Percentiles rank a stretch among this genome's conserved stretches.
These are phyloP conservation scores for Penicillium longicatenatum DNA, from an alignment of 495 filamentous ascomycete species.

Conservation along the genomic window DNA sequence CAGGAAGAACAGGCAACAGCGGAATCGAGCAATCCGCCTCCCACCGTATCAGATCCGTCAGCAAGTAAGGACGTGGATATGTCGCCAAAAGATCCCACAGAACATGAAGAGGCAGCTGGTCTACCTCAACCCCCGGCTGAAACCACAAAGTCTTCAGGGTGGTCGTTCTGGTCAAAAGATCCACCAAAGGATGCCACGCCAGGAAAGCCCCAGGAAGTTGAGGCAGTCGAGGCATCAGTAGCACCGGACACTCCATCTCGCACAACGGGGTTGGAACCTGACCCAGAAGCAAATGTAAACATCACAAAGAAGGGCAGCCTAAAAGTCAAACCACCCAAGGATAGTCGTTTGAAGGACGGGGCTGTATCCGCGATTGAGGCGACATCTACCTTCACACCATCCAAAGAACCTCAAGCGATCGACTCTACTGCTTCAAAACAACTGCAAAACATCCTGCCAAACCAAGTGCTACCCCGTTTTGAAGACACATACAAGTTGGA, in stretches of 20 bases:
- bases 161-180: conserved; percentile 85
- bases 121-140: conserved; percentile 40
- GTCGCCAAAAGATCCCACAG: conserved; percentile 22
- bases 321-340: conserved; percentile 49
- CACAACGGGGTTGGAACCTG: conserved; percentile 16
- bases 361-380: conserved; percentile 32
- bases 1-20: conserved; percentile 29
- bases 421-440: conserved; percentile 46
- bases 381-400: conserved; percentile 35
- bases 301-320: conserved; percentile 48
- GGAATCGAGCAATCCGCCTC: conserved; percentile 25
- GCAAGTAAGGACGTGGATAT: conserved; percentile 22
- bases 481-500: conserved; percentile 66
- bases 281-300: conserved; percentile 36
- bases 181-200: conserved; percentile 44
- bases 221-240: conserved; percentile 70
- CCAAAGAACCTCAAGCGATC: conserved; percentile 24
- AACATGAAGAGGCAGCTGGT: conserved; percentile 34
- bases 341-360: conserved; percentile 36
- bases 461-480: conserved; percentile 70
- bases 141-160: conserved; percentile 61
- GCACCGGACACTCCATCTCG: conserved; percentile 42
- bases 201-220: conserved; percentile 40
- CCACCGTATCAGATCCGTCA: conserved; percentile 13
- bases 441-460: conserved; percentile 51